phyloP scores from a whole-genome alignment of 2,329 filamentous ascomycete genomes.

The Arachnomyces sp. region DNA sequence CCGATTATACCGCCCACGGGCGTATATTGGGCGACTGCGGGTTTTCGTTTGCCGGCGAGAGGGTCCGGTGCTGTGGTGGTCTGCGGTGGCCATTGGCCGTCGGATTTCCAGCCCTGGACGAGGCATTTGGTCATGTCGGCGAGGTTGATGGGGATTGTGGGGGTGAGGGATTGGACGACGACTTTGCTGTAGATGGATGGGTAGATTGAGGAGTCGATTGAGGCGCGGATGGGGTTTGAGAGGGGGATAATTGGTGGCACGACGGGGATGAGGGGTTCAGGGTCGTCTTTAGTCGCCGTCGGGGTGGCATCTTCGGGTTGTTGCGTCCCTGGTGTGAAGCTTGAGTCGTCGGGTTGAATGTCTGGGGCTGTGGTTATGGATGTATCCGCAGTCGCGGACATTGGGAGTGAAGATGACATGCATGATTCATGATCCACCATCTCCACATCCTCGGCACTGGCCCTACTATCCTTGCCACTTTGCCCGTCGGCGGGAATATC shows the following conservation, averaged over 20 bases:
- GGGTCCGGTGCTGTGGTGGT: constrained; percentile 32
- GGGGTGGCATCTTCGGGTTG: constrained; percentile 22
- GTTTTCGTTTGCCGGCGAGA: constrained; percentile 6
- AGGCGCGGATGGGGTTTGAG: constrained; percentile 66
- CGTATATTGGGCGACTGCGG: constrained; percentile 11
- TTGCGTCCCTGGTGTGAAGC: constrained; percentile 12
- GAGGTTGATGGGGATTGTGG: constrained; percentile 81
- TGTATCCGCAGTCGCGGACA: constrained; percentile 25
- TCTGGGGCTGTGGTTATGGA: too few species aligned
- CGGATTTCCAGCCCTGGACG: constrained; percentile 84
- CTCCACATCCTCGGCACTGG: constrained; percentile 9
- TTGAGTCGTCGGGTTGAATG: constrained; percentile 16
- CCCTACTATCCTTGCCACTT: background rate
- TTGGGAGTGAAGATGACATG: constrained; percentile 4
- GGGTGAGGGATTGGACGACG: constrained; percentile 68
- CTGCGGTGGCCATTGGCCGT: constrained; percentile 84
- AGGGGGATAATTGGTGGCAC: constrained; percentile 64
- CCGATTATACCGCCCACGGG: too few species aligned
- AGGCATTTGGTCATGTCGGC: constrained; percentile 70
- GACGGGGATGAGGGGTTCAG: constrained; percentile 61
- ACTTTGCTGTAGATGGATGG: constrained; percentile 83
- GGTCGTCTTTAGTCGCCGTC: constrained; percentile 24
- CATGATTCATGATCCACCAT: background rate
- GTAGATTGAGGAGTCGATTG: constrained; percentile 66
- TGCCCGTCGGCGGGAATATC: too few species aligned